Evolutionary conservation across 2,329 filamentous ascomycete species (phyloP).

Genomic region (Colletotrichum musicola): DNA sequence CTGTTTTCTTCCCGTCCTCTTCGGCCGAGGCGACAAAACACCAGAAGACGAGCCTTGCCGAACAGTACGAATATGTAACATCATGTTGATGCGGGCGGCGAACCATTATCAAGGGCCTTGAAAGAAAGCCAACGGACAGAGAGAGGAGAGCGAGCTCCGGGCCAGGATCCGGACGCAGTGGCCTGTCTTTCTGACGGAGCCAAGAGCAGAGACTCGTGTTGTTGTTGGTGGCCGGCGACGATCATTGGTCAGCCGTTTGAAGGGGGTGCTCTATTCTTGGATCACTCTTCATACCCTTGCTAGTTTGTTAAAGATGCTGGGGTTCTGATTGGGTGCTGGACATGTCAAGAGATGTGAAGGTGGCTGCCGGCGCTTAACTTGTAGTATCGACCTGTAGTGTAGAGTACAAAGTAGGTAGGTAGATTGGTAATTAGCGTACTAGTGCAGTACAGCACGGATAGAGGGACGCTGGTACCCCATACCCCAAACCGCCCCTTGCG

Average conservation of each 20-base stretch:
- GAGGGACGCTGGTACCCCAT: too few species aligned
- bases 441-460: too few species aligned
- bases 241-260: constrained; percentile 35
- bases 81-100: too few species aligned
- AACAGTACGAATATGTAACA: too few species aligned
- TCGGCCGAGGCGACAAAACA: too few species aligned
- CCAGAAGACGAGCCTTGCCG: too few species aligned
- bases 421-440: too few species aligned
- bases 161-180: constrained; percentile 28
- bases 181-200: constrained; percentile 34
- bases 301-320: constrained; percentile 18
- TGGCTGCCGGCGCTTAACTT: constrained; percentile 41
- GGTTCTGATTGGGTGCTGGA: constrained; percentile 38
- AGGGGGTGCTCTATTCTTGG: constrained; percentile 42
- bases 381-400: constrained; percentile 12
- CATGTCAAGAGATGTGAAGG: constrained; percentile 31
- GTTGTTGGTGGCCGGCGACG: constrained; percentile 5
- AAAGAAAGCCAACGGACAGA: constrained; percentile 4
- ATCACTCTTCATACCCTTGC: constrained; percentile 21
- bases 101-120: too few species aligned
- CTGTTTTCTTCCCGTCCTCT: too few species aligned
- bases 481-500: not conserved
- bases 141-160: constrained; percentile 17
- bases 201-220: constrained; percentile 30
- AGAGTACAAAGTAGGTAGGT: too few species aligned